Evolutionary conservation across 306 rosid species (phyloP), one percentile per base, ranked within the genome.

Genomic region (Corylus avellana): DNA sequence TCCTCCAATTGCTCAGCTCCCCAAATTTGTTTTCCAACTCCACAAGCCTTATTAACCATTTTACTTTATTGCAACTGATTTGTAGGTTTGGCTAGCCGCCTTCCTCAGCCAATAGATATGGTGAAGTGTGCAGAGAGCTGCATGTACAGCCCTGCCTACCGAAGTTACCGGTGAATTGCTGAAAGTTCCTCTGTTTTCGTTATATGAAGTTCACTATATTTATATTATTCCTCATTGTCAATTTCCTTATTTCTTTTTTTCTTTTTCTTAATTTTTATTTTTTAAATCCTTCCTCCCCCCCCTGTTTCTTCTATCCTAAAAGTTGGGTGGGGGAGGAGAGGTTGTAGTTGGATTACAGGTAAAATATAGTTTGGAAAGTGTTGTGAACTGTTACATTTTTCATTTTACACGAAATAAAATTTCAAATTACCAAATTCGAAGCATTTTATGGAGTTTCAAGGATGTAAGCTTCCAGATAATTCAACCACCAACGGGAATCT

Each of bases 71-170:
- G 5, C 63, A 18, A 69, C 42, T 84, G 58, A 17, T 80, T 79
- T 75, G 53, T 75, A 95, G 99, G 99, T 73, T 77, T 93, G 94
- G 99, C 98, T 39, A 91, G 94, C 64, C 94, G 87, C 82, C 96
- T 89, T 76, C 98, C 98, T 47, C 92, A 79, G 77, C 99, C 99
- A 0, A 90, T 87, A 71, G 97, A 95, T 88, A 85, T 95, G 91
- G 89, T 87, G 84, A 74, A 81, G 73, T 84, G 84, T 82, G 99
- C 98, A 7, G 96, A 91, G 91, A 88, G 94, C 85, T 95, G 96
- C 73, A 93, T 95, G 98, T 95, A 95, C 87, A 84, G 88, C 68
- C 98, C 99, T 2, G 13, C 79, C 73, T 95, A 95, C 58, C 89
- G 91, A 80, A 80, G 75, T 82, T 93, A 90, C 82, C 91, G 93